Base-by-base conservation (phyloP, 164 flowering plant genomes). In the Macadamia tetraphylla region DNA sequence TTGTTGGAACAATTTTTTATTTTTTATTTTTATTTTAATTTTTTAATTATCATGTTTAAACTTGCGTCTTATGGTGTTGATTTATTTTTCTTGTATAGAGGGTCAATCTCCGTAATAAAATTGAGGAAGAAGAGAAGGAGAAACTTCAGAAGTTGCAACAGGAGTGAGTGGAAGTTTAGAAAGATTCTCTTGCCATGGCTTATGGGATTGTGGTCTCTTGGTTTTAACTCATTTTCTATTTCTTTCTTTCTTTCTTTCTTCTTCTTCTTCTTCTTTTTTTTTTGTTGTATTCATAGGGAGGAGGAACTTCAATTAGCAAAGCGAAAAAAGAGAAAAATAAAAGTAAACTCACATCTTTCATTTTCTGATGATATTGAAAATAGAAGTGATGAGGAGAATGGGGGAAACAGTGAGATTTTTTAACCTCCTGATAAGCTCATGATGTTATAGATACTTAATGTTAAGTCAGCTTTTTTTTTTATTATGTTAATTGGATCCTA, bases 51-150 rank as follows among this genome's bases (percentile, higher is more conserved):
- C 1, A 13, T 58, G 35, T 35, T 43, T 6, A 29, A 59, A 35
- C 17, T 17, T 3, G 29, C 2, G 9, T 12, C 57, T 43, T 35
- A 12, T 9, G 8, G 10, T 55, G 1, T 14, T 32, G 53, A 30
- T 63, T 1, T 70, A 11, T 10, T 1, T 62, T 58, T 66, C 14
- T 72, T 23, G 32, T 44, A 6, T 67, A 94, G 98, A 87, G 98
- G 80, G 96, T 90, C 42, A 92, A 87, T 71, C 90, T 94, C 43
- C 82, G 85, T 59, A 94, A 78, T 71, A 94, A 90, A 75, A 64
- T 94, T 68, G 97, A 94, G 71, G 98, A 94, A 78, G 98, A 94
- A 80, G 98, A 94, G 80, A 94, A 92, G 81, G 98, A 94, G 83
- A 91, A 92, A 72, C 92, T 88, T 68, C 96, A 85, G 74, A 94